phyloP scores from a whole-genome alignment of 2,329 filamentous ascomycete species.

The Cercospora brassicicola region DNA sequence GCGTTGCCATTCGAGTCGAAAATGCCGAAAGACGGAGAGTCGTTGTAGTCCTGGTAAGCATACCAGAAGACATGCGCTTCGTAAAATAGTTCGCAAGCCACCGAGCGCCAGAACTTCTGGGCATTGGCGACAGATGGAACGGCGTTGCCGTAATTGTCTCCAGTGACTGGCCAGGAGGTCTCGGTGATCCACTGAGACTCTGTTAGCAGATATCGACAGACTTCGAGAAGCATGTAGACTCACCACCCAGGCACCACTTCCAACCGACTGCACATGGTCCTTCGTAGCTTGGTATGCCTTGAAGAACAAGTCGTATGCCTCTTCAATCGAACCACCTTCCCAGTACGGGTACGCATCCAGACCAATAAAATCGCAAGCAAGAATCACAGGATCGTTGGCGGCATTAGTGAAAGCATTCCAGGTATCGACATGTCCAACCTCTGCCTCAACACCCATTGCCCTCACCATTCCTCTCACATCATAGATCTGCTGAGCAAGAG shows the following conservation, averaged over 20 bases:
- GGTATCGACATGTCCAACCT: constrained; percentile 68
- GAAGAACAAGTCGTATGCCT: constrained; percentile 58
- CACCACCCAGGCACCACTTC: constrained; percentile 25
- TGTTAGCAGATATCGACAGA: background rate
- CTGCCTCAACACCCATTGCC: constrained; percentile 47
- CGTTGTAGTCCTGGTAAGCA: constrained; percentile 56
- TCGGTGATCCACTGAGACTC: constrained; percentile 41
- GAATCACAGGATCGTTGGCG: constrained; percentile 61
- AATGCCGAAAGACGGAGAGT: constrained; percentile 44
- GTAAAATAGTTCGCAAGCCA: constrained; percentile 61
- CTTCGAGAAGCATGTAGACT: background rate
- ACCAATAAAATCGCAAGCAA: constrained; percentile 64
- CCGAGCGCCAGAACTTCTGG: constrained; percentile 62
- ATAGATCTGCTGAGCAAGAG: constrained; percentile 50
- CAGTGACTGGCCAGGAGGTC: constrained; percentile 64
- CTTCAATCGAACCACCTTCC: constrained; percentile 59
- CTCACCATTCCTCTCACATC: constrained; percentile 56
- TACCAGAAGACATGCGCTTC: constrained; percentile 60
- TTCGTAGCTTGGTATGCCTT: constrained; percentile 40
- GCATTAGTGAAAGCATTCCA: constrained; percentile 51
- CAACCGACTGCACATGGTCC: constrained; percentile 46
- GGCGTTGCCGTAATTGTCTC: constrained; percentile 56
- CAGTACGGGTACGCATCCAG: constrained; percentile 68
- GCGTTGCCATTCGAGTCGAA: constrained; percentile 39
- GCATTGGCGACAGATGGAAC: constrained; percentile 59